Evolutionary conservation across 148 eudicot genomes (phyloP).

Genomic region (Chenopodium formosanum): DNA sequence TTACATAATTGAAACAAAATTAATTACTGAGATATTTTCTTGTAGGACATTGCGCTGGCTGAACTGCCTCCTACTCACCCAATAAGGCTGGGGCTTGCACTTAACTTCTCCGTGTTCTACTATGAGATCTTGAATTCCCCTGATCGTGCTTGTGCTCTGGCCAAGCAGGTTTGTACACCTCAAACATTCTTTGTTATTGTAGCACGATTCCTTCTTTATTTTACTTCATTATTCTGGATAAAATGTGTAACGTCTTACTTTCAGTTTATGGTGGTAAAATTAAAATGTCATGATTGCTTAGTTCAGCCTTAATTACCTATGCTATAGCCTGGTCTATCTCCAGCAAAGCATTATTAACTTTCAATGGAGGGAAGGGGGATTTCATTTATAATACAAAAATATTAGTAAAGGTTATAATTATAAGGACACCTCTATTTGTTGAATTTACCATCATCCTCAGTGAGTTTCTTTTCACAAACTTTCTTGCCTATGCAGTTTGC

Average conservation of each 20-base stretch:
- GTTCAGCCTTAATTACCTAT: not conserved
- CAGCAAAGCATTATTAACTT: no score
- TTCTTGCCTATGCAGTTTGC: no score
- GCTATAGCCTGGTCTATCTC: no score
- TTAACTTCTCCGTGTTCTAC: slow-evolving; percentile 46
- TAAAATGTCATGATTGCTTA: not conserved
- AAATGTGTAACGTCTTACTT: not conserved
- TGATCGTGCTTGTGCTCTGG: slow-evolving; percentile 47
- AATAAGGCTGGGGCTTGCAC: slow-evolving; percentile 45
- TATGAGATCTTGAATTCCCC: slow-evolving; percentile 47
- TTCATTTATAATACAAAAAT: no score
- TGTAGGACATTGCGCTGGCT: slow-evolving; percentile 44
- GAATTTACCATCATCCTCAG: no score
- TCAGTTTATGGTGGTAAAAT: not conserved
- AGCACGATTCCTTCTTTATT: not conserved
- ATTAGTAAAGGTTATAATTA: no score
- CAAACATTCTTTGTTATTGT: not conserved
- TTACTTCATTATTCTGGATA: not conserved
- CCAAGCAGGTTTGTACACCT: slow-evolving; percentile 39
- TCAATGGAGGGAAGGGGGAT: no score
- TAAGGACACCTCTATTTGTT: no score
- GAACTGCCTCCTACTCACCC: slow-evolving; percentile 47
- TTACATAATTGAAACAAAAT: not conserved
- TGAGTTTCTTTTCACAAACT: no score
- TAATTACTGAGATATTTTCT: not conserved